phyloP scores from a whole-genome alignment of 2,329 filamentous ascomycete genomes.

The Talaromyces amestolkiae region DNA sequence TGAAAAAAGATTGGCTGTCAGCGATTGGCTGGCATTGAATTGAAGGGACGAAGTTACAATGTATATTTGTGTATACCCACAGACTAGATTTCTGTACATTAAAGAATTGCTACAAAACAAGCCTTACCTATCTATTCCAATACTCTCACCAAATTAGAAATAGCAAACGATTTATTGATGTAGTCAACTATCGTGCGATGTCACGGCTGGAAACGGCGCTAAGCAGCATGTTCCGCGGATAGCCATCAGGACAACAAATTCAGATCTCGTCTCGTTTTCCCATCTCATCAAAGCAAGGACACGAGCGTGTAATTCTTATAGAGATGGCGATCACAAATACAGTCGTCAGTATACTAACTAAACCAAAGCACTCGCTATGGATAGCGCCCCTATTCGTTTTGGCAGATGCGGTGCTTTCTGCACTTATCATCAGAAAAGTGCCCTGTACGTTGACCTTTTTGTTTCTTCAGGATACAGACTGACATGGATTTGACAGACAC shows the following conservation, averaged over 20 bases:
- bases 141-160: no score
- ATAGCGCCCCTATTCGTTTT: slow-evolving; percentile 66
- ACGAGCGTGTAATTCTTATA: neutral
- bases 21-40: neutral
- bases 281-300: neutral
- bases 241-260: neutral
- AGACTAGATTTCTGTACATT: slow-evolving; percentile 12
- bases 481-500: slow-evolving; percentile 61
- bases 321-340: slow-evolving; percentile 17
- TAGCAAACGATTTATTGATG: no score
- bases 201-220: neutral
- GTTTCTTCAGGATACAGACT: neutral
- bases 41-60: neutral
- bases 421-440: slow-evolving; percentile 73
- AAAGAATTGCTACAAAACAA: neutral
- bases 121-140: neutral
- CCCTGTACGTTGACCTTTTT: slow-evolving; percentile 64
- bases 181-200: no score
- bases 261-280: neutral
- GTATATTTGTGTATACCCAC: slow-evolving; percentile 12
- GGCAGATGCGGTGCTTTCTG: slow-evolving; percentile 69
- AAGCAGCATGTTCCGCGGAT: neutral
- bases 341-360: slow-evolving; percentile 46
- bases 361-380: slow-evolving; percentile 60
- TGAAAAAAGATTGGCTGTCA: neutral